Percentiles rank a stretch among this genome's conserved stretches.
These are phyloP conservation scores for Ceratocystis alfenasii DNA, from an alignment of 2,329 filamentous ascomycete species.

Conservation along the genomic window DNA sequence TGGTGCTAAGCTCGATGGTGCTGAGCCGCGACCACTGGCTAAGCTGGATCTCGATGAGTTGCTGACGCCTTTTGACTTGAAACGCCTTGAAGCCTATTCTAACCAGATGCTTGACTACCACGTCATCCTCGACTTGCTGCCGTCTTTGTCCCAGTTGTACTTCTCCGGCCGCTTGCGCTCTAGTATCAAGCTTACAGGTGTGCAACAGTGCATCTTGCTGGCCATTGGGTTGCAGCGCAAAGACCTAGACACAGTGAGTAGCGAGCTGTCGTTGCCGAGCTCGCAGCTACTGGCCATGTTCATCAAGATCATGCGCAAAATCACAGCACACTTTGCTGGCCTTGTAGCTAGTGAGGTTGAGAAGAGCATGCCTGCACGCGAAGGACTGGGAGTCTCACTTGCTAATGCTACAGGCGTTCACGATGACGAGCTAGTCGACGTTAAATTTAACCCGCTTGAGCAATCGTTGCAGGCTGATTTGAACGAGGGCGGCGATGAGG, in stretches of 20 bases:
- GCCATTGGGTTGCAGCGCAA: slow-evolving; percentile 86
- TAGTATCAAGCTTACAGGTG: slow-evolving; percentile 59
- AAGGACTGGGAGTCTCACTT: slow-evolving; percentile 45
- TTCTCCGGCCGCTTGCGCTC: slow-evolving; percentile 64
- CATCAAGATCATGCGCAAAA: slow-evolving; percentile 86
- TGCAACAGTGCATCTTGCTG: slow-evolving; percentile 80
- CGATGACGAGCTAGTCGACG: slow-evolving; percentile 55
- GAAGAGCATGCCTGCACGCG: slow-evolving; percentile 48
- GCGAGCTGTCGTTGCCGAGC: slow-evolving; percentile 60
- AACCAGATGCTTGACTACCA: slow-evolving; percentile 98
- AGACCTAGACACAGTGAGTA: slow-evolving; percentile 65
- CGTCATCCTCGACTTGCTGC: slow-evolving; percentile 86
- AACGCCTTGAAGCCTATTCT: slow-evolving; percentile 86
- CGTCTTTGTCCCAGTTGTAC: slow-evolving; percentile 68
- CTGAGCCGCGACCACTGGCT: slow-evolving; percentile 40
- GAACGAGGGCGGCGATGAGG: slow-evolving; percentile 68
- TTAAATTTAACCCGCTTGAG: slow-evolving; percentile 58
- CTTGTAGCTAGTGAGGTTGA: slow-evolving; percentile 64
- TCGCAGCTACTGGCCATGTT: slow-evolving; percentile 91
- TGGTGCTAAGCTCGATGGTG: slow-evolving; percentile 53
- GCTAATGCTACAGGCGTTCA: slow-evolving; percentile 52
- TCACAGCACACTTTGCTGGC: slow-evolving; percentile 63
- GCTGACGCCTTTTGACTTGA: slow-evolving; percentile 86
- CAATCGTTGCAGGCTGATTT: slow-evolving; percentile 68
- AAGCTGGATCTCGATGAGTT: slow-evolving; percentile 65